Base-by-base conservation (phyloP, 2,329 filamentous ascomycete genomes). In the Rhynchosporium secalis region DNA sequence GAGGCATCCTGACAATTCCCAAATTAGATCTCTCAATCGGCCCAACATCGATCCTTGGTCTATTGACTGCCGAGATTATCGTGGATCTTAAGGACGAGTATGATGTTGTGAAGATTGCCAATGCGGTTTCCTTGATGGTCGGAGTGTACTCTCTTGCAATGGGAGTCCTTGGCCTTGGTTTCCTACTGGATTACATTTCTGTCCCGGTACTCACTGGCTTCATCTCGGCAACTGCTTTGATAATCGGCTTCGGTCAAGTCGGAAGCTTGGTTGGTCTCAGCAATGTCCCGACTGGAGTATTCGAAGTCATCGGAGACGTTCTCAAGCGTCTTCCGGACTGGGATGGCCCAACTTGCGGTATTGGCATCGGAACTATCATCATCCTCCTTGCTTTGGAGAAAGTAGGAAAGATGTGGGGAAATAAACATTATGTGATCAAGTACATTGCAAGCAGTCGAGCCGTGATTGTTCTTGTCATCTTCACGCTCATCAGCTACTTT, bases 171-270 rank as follows among this genome's bases (percentile, higher is more conserved):
- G 86, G 85, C 58, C 80, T 88, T 4, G 86, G 86, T 0, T 89
- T 87, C 71, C 76, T 88, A 4, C 78, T 89, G 26, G 85, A 89
- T 63, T 88, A 87, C 68, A 83, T 89, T 66, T 87, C 86, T 0
- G 79, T 86, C 1, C 86, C 86, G 0, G 83, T 88, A 1, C 78
- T 89, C 0, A 84, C 79, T 6, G 86, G 86, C 4, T 88, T 88
- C 75, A 86, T 89, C 67, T 86, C 85, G 0, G 85, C 86, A 1
- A 85, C 86, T 1, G 86, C 85, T 29, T 82, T 89, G 54, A 86
- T 84, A 36, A 88, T 89, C 69, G 81, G 84, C 28, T 80, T 87
- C 56, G 85, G 84, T n/a, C 86, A 89, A 71, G 80, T 89, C 6
- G 58, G 58, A 10, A 61, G 51, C 36, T 43, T 61, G 4, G 58